These are phyloP conservation scores for Leccinum aurantiacum DNA, from an alignment of 768 basidiomycete species.

Conservation along the genomic window DNA sequence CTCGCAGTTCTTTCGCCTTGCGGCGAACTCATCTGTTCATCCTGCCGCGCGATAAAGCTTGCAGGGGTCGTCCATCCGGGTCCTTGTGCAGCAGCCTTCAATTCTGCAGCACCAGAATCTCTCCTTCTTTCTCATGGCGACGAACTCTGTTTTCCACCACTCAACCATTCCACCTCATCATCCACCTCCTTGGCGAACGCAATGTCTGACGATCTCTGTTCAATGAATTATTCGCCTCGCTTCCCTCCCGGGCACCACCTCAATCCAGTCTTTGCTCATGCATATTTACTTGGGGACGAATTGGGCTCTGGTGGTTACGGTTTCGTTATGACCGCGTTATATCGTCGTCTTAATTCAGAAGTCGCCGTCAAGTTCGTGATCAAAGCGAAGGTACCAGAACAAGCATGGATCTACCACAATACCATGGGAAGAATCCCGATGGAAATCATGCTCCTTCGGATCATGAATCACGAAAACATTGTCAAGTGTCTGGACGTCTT, in stretches of 20 bases:
- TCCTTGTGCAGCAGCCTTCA: not conserved
- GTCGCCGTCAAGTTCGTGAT: slow-evolving; percentile 96
- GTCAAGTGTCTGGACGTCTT: slow-evolving; percentile 82
- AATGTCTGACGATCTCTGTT: slow-evolving; percentile 14
- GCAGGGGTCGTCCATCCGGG: not conserved
- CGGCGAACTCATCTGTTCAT: not conserved
- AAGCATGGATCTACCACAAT: slow-evolving; percentile 57
- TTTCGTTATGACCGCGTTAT: slow-evolving; percentile 86
- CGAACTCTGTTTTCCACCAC: not conserved
- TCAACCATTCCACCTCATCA: slow-evolving; percentile 4
- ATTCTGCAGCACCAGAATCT: slow-evolving; percentile 11
- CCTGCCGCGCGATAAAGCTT: not conserved
- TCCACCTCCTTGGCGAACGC: not conserved
- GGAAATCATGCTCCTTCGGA: slow-evolving; percentile 76
- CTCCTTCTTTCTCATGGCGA: slow-evolving; percentile 26
- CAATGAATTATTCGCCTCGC: slow-evolving; percentile 40
- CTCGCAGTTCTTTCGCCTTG: not conserved
- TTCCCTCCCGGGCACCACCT: slow-evolving; percentile 66
- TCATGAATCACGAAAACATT: slow-evolving; percentile 76
- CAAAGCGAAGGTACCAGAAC: slow-evolving; percentile 63
- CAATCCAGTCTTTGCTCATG: slow-evolving; percentile 55
- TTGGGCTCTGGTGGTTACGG: slow-evolving; percentile 93
- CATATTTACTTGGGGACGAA: slow-evolving; percentile 68
- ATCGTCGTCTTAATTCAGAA: slow-evolving; percentile 57
- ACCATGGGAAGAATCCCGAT: slow-evolving; percentile 66